Conservation (phyloP, 257 asterid species). For the Capsicum rhomboideum region DNA sequence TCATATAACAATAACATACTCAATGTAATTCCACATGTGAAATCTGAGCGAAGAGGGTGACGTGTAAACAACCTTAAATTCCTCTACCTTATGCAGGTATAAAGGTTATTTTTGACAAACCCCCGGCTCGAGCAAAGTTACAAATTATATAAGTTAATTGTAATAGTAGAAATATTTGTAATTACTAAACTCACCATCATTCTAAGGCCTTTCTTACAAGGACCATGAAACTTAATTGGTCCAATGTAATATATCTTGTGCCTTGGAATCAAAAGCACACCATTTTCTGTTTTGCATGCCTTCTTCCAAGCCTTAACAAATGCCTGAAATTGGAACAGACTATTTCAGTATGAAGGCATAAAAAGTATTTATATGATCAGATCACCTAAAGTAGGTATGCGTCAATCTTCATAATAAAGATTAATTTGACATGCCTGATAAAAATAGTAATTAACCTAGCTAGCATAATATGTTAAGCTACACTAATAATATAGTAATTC, state of each 20-base stretch:
- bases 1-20: no score
- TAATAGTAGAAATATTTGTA: neutral
- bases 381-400: neutral
- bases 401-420: neutral
- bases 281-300: constrained; percentile 43
- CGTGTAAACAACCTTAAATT: no score
- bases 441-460: no score
- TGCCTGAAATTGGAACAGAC: constrained; percentile 38
- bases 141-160: neutral
- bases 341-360: neutral
- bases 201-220: constrained; percentile 43
- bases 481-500: neutral
- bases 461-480: neutral
- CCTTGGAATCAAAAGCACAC: constrained; percentile 44
- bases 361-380: neutral
- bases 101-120: no score
- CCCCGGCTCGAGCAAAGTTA: neutral
- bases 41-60: no score
- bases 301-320: constrained; percentile 61
- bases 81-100: no score
- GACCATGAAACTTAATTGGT: constrained; percentile 59
- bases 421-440: neutral
- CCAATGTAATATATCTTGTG: constrained; percentile 49
- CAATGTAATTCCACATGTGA: no score
- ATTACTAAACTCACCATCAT: constrained; percentile 37